phyloP scores from a whole-genome alignment of 768 basidiomycete species.

The Kwoniella europaea region DNA sequence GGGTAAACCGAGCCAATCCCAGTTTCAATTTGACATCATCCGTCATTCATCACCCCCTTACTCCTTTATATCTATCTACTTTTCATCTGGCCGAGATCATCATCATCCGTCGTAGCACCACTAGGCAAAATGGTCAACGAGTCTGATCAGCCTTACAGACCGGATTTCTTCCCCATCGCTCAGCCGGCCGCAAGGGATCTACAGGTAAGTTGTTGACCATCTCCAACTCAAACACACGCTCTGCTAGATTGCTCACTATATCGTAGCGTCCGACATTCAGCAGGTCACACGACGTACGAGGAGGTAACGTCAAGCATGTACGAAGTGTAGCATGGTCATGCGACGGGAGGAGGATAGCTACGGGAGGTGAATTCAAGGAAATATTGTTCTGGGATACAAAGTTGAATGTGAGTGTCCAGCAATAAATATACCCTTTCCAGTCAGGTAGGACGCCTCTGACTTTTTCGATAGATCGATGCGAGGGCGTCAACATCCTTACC shows the following conservation, averaged over 20 bases:
- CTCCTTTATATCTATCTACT: background rate
- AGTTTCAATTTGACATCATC: constrained; percentile 13
- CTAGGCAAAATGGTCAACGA: constrained; percentile 25
- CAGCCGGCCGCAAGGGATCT: constrained; percentile 32
- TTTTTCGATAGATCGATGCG: constrained; percentile 32
- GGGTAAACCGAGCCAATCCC: background rate
- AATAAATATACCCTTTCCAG: background rate
- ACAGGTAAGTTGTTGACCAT: constrained; percentile 15
- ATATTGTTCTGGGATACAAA: constrained; percentile 42
- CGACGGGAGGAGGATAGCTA: constrained; percentile 44
- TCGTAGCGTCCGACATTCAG: constrained; percentile 41
- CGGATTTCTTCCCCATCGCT: constrained; percentile 26
- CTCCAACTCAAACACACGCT: background rate
- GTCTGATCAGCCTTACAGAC: constrained; percentile 13
- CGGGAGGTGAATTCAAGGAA: constrained; percentile 46
- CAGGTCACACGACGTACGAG: constrained; percentile 36
- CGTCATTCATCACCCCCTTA: background rate
- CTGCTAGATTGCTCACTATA: background rate
- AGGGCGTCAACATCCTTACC: constrained; percentile 35
- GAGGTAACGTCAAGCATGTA: constrained; percentile 40
- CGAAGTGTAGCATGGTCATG: constrained; percentile 46
- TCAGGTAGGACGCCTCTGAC: background rate
- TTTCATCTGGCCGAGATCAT: background rate
- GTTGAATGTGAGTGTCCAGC: constrained; percentile 13
- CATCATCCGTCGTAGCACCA: background rate